phyloP scores from a whole-genome alignment of 129 eudicot genomes.

The Saussurea involucrata region DNA sequence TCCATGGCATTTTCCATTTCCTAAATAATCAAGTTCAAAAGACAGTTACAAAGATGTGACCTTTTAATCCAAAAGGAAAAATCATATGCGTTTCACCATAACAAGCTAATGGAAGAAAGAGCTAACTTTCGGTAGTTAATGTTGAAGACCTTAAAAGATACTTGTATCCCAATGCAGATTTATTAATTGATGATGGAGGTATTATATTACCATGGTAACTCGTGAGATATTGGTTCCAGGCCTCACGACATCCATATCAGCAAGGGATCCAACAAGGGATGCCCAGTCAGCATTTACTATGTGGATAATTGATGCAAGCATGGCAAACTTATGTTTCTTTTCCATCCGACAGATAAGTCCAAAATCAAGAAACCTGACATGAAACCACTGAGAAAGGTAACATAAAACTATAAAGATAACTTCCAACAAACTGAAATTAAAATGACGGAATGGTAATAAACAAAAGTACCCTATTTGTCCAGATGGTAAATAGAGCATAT shows the following conservation, averaged over 20 bases:
- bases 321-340: constrained; percentile 90
- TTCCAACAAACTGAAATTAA: background rate
- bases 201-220: constrained; percentile 79
- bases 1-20: constrained; percentile 83
- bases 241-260: constrained; percentile 83
- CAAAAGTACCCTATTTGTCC: constrained; percentile 88
- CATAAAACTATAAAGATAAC: constrained; percentile 15
- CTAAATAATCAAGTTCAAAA: constrained; percentile 40
- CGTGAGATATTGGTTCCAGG: constrained; percentile 86
- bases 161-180: background rate
- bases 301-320: constrained; percentile 94
- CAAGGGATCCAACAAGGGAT: constrained; percentile 80
- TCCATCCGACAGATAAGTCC: constrained; percentile 96
- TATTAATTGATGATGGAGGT: background rate
- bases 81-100: constrained; percentile 2
- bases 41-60: constrained; percentile 4
- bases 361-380: constrained; percentile 85
- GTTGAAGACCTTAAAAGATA: background rate
- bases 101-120: constrained; percentile 21
- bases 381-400: constrained; percentile 16
- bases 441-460: background rate
- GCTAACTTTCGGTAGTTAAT: constrained; percentile 4
- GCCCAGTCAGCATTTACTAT: constrained; percentile 97
- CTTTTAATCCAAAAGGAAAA: constrained; percentile 1
- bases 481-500: constrained; percentile 73